Evolutionary conservation across 805 yeast species (phyloP).

Genomic region (Lachancea thermotolerans): DNA sequence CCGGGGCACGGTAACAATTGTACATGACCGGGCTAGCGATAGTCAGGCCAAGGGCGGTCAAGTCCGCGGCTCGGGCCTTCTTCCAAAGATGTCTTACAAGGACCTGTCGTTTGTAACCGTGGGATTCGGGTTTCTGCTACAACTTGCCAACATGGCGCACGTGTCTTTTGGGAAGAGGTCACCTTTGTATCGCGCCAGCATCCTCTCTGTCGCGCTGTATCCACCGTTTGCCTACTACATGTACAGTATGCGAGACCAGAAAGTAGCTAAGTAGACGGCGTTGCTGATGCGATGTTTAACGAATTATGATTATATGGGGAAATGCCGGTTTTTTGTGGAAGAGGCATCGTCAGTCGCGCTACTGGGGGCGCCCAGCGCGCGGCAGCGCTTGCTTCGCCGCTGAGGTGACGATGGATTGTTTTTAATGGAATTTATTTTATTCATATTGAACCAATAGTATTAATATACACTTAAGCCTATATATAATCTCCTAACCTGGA

Average conservation of each 20-base stretch:
- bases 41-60: conserved; percentile 1
- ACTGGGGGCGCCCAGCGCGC: too few relatives aligned
- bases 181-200: conserved; percentile 12
- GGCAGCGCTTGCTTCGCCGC: too few relatives aligned
- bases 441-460: background rate
- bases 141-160: conserved; percentile 16
- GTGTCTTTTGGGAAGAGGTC: conserved; percentile 17
- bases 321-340: too few relatives aligned
- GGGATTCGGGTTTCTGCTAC: conserved; percentile 20
- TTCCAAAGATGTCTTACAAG: conserved; percentile 16
- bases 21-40: conserved; percentile 13
- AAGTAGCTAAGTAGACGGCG: background rate
- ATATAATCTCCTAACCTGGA: background rate
- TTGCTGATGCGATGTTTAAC: background rate
- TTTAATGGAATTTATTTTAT: background rate
- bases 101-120: conserved; percentile 18
- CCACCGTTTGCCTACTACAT: conserved; percentile 12
- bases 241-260: conserved; percentile 1
- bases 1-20: conserved; percentile 8
- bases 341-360: too few relatives aligned
- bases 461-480: conserved; percentile 5
- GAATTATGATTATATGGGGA: too few relatives aligned
- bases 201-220: conserved; percentile 15
- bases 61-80: conserved; percentile 1
- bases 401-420: too few relatives aligned